These are phyloP conservation scores for Rauvolfia tetraphylla DNA, from an alignment of 257 asterid species.

Conservation along the genomic window DNA sequence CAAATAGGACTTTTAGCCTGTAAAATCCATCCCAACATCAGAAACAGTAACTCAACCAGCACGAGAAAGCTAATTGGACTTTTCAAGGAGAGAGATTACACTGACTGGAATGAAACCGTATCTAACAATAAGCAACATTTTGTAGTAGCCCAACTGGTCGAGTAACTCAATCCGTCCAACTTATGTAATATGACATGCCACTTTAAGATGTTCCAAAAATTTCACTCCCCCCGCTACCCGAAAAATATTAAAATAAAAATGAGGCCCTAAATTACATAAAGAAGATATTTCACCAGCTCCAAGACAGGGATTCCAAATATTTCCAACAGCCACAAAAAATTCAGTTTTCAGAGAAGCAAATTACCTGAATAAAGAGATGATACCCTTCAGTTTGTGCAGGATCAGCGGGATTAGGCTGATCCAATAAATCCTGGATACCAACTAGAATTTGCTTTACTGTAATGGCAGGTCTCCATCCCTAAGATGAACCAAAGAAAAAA, in stretches of 20 bases:
- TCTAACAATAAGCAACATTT: background rate
- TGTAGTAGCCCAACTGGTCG: no score
- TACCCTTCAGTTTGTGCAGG: constrained; percentile 47
- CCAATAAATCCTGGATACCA: constrained; percentile 41
- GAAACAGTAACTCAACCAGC: background rate
- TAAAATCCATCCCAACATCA: background rate
- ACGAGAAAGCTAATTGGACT: background rate
- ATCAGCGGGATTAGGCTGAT: constrained; percentile 42
- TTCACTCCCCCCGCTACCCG: background rate
- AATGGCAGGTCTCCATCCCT: constrained; percentile 51
- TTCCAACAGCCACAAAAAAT: background rate
- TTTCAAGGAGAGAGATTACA: background rate
- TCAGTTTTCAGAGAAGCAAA: background rate
- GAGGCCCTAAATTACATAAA: no score
- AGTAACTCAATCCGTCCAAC: background rate
- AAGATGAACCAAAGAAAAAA: constrained; percentile 6
- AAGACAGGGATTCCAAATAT: background rate
- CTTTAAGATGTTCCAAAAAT: background rate
- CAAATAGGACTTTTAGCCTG: background rate
- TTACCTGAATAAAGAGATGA: constrained; percentile 39
- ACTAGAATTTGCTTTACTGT: constrained; percentile 43
- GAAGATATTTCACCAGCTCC: background rate
- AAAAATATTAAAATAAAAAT: no score
- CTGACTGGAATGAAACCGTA: background rate
- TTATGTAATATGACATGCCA: background rate